Conservation (phyloP, 2,329 filamentous ascomycete species). For the Alternaria alternata region DNA sequence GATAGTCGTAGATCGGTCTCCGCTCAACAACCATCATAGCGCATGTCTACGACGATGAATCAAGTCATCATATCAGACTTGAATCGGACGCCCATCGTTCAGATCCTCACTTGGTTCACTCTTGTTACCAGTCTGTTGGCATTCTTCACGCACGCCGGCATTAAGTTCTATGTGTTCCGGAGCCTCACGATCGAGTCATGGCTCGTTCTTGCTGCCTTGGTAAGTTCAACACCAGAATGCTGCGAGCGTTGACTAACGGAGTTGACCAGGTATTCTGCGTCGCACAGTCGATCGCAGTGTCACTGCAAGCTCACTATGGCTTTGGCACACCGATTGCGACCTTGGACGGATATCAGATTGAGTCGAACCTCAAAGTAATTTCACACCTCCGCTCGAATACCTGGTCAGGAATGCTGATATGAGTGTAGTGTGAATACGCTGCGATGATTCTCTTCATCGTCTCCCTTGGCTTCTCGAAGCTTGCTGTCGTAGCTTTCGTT, state of each 20-base stretch:
- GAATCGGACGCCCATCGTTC: constrained; percentile 34
- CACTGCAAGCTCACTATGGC: constrained; percentile 26
- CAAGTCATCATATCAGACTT: constrained; percentile 27
- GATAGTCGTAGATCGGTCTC: constrained; percentile 4
- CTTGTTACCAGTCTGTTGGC: constrained; percentile 29
- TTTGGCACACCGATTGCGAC: constrained; percentile 31
- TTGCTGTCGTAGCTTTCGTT: constrained; percentile 37
- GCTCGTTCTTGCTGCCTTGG: constrained; percentile 26
- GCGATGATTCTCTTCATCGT: constrained; percentile 34
- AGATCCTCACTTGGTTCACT: constrained; percentile 35
- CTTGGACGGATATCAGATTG: constrained; percentile 17
- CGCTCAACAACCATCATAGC: constrained; percentile 1
- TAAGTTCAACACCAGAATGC: background rate
- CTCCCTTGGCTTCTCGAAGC: constrained; percentile 38
- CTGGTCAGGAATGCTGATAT: constrained; percentile 1
- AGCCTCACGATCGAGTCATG: constrained; percentile 24
- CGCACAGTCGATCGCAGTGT: constrained; percentile 29
- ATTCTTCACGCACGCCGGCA: constrained; percentile 30
- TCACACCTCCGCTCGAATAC: background rate
- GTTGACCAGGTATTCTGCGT: constrained; percentile 22
- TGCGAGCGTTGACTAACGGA: background rate
- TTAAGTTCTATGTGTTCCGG: constrained; percentile 29
- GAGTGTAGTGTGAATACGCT: constrained; percentile 35
- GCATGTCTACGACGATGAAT: constrained; percentile 12
- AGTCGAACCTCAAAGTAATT: constrained; percentile 23